Percentiles rank a stretch among this genome's conserved stretches.
Evolutionary conservation across 2,329 filamentous ascomycete genomes (phyloP).

Genomic region (Botrytis sinoallii): DNA sequence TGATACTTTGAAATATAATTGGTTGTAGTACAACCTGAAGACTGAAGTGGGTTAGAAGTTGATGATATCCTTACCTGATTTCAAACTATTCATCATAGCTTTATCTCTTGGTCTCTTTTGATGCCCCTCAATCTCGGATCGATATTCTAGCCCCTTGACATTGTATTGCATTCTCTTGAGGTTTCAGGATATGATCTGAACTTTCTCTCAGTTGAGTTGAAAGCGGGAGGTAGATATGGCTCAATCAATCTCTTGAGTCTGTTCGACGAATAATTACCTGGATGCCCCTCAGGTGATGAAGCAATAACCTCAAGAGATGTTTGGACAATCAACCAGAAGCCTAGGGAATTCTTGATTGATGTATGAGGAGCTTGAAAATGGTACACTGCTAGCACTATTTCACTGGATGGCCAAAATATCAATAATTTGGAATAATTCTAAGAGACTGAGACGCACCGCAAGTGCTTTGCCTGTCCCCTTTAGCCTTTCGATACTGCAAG

Average conservation of each 20-base stretch:
- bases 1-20: neutral
- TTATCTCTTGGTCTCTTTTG: neutral
- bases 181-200: neutral
- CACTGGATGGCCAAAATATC: neutral
- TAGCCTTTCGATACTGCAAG: neutral
- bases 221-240: neutral
- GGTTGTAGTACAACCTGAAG: neutral
- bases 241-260: neutral
- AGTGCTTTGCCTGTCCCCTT: neutral
- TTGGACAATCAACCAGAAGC: neutral
- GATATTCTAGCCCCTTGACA: neutral
- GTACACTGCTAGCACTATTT: neutral
- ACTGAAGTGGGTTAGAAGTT: neutral
- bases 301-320: neutral
- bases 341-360: neutral
- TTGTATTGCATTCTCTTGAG: neutral
- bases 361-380: neutral
- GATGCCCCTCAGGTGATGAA: neutral
- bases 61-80: neutral
- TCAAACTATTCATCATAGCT: neutral
- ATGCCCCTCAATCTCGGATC: neutral
- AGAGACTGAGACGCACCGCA: neutral
- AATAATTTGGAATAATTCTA: rapidly evolving
- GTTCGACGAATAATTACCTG: neutral
- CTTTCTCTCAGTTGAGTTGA: neutral